A percentile compares a stretch with the other conserved stretches of the same genome.
Conservation (phyloP, 139 green algal species). For the Micractinium conductrix region DNA sequence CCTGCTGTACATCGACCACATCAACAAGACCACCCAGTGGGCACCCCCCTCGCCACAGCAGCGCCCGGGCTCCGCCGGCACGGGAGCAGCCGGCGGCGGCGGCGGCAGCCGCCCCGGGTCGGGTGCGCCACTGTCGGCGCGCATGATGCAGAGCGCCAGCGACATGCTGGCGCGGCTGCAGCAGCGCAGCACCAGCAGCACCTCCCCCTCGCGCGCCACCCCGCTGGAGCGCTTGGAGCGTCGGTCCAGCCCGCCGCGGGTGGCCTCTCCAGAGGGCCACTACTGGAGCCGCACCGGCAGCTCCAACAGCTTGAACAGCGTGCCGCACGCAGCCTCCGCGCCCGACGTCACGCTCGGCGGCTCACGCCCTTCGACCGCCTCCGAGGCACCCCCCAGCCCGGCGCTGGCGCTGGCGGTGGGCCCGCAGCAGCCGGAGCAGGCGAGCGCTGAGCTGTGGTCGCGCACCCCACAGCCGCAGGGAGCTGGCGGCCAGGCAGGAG, state of each 20-base stretch:
- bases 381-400: neutral
- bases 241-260: constrained; percentile 17
- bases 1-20: constrained; percentile 97
- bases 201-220: neutral
- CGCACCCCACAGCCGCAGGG: neutral
- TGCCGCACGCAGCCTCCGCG: neutral
- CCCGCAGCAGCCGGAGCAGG: too few relatives aligned
- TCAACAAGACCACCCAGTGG: constrained; percentile 90
- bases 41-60: neutral
- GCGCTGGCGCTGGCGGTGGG: too few relatives aligned
- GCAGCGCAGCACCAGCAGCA: constrained; percentile 5
- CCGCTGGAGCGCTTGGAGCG: constrained; percentile 11
- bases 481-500: neutral
- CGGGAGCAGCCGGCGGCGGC: neutral
- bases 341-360: neutral
- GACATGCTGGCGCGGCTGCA: constrained; percentile 26
- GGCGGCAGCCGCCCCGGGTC: neutral
- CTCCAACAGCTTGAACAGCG: constrained; percentile 1
- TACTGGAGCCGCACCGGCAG: constrained; percentile 55
- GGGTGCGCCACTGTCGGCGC: neutral
- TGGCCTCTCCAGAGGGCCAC: constrained; percentile 9
- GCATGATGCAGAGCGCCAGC: constrained; percentile 20
- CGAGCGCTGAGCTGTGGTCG: neutral
- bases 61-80: neutral
- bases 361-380: neutral